Base-by-base conservation (phyloP, 768 basidiomycete species). In the Kwoniella europaea region DNA sequence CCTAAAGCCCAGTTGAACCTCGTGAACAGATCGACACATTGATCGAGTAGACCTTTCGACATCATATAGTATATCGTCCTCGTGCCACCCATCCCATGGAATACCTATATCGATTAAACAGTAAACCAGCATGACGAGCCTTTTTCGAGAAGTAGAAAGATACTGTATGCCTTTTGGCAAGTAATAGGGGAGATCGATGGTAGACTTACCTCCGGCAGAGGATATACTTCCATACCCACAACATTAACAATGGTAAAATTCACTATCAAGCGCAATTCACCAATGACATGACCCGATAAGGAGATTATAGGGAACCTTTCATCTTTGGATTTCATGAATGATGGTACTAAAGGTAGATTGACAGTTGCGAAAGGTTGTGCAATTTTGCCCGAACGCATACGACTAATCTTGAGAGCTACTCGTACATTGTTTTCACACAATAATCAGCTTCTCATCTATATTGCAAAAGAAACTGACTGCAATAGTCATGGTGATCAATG, bases 301-400 rank as follows among this genome's bases (percentile, higher is more conserved):
- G 62, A 67, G 53, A 68, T 61, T 10, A 75, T 63, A 7, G 71
- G 71, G 56, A 56, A 72, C 46, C 74, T 58, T 41, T 75, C 71
- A 43, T 75, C 74, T 42, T 65, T 57, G 6, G 54, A 46, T 27
- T 50, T 58, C 18, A 63, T 44, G 29, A 65, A 67, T 16, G 57
- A 54, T 16, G 67, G 42, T 22, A 70, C 62, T 1, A 75, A 61
- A 0, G 68, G 68, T 7, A 75, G 35, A 44, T 50, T 22, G 13
- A 68, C 68, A 16, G 65, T 27, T 3, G 65, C 74, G n/a, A 72
- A 52, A 10, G 27, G 50, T 27, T 69, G 20, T 22, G 42, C 13
- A 13, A 44, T 46, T 24, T 67, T 63, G 20, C 56, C 59, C 15
- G 66, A 66, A 9, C 35, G 16, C 52, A 54, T 35, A 22, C 67